These are phyloP conservation scores for Chlamydomonas incerta DNA, from an alignment of 139 green algal species.

Conservation along the genomic window DNA sequence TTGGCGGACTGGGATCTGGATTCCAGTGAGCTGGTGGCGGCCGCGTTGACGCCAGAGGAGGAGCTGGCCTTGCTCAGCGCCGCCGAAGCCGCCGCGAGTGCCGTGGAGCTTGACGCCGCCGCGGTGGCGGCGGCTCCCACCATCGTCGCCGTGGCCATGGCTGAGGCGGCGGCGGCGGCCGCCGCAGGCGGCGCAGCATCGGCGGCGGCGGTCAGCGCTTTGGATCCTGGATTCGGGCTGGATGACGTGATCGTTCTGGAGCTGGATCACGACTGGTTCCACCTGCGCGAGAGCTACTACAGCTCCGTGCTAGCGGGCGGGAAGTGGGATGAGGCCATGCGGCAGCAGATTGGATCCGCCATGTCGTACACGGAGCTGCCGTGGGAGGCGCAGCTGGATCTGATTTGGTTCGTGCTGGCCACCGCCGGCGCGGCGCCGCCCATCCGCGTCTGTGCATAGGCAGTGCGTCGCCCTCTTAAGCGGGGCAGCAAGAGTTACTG, in stretches of 20 bases:
- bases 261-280: slow-evolving; percentile 46
- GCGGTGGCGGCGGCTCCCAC: neutral
- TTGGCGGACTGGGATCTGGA: no score
- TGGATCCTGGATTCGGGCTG: neutral
- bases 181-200: neutral
- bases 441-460: slow-evolving; percentile 21
- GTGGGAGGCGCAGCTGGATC: slow-evolving; percentile 35
- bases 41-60: neutral
- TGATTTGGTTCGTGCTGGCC: slow-evolving; percentile 6
- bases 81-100: neutral
- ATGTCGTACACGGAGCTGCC: slow-evolving; percentile 32
- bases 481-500: no score
- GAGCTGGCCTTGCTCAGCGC: neutral
- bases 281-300: slow-evolving; percentile 31
- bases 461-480: no score
- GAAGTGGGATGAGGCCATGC: slow-evolving; percentile 4
- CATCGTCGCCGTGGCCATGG: neutral
- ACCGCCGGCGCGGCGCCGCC: neutral
- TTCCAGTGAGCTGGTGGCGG: neutral
- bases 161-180: neutral
- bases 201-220: no score
- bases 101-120: neutral
- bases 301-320: neutral
- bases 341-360: neutral
- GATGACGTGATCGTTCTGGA: slow-evolving; percentile 23